Evolutionary conservation across 768 basidiomycete species (phyloP), one percentile per base, ranked within the genome.

Genomic region (Thelephora ganbajun): DNA sequence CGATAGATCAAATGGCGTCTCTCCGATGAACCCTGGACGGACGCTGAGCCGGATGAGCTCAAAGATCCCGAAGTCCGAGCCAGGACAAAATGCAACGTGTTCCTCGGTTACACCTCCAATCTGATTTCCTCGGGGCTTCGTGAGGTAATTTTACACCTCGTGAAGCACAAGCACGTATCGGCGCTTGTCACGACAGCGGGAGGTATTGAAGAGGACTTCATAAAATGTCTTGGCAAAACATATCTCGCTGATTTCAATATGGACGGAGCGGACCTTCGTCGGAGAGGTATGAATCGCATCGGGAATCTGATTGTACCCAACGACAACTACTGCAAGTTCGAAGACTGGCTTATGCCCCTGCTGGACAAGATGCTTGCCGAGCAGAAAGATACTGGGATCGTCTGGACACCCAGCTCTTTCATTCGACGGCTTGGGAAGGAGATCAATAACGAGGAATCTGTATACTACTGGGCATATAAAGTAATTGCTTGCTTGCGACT

Each of bases 381-480:
- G 59, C 96, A 99, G 66, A 76, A 79, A 53, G 65, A 69, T 48
- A 71, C 66, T 37, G 79, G 80, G 23, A 61, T 64, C 48, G 72
- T 82, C 47, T 98, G 96, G 96, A 79, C 85, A 2, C 96, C 96
- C n/a, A 94, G 92, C 59, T 73, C 78, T 12, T 91, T 99, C 60
- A 96, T 98, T 56, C 76, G 73, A 22, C 69, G 96, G 47, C 68
- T 99, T n/a, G 96, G 96, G 23, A 92, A 92, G 63, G 96, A 98
- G 65, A 98, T 99, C 50, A 72, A 96, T 61, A 80, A 97, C 61
- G 96, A 97, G 66, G 86, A 92, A 58, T 94, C 91, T 50, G 89
- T 98, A 49, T 96, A 98, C 60, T 97, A 98, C 61, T 99, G 96
- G 96, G 93, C 93, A 35, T 96, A 91, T 62, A 98, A 96, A 78